Conservation (phyloP, 768 basidiomycete genomes). For the Tulasnella sp. region DNA sequence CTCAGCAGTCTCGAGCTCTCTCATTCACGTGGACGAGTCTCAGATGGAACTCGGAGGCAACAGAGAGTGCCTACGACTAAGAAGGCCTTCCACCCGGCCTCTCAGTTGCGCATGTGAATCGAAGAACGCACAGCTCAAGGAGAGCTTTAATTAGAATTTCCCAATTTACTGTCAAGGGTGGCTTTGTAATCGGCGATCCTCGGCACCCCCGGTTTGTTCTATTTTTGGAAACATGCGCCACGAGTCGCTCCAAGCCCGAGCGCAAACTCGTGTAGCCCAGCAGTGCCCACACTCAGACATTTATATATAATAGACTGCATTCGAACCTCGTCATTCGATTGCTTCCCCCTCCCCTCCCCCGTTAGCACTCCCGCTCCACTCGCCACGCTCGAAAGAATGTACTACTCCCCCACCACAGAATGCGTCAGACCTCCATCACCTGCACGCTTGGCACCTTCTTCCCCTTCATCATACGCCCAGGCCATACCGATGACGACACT, state of each 20-base stretch:
- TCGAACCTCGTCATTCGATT: not conserved
- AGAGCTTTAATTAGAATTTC: not conserved
- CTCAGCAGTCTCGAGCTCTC: too few species aligned
- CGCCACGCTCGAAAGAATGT: not conserved
- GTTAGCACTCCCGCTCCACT: not conserved
- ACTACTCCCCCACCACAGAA: not conserved
- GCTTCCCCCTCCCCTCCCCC: not conserved
- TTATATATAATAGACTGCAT: not conserved
- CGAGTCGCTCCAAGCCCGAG: not conserved
- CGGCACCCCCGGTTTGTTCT: not conserved
- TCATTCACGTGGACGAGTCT: too few species aligned
- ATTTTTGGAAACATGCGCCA: not conserved
- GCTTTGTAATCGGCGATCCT: not conserved
- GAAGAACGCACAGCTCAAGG: not conserved
- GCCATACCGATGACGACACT: not conserved
- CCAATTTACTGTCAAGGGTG: not conserved
- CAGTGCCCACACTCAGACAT: not conserved
- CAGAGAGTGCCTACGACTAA: too few species aligned
- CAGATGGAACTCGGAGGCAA: too few species aligned
- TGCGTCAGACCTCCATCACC: not conserved
- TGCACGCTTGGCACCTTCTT: not conserved
- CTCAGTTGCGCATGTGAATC: not conserved
- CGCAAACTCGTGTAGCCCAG: not conserved
- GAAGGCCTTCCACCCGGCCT: not conserved
- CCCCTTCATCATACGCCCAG: not conserved